phyloP scores from a whole-genome alignment of 768 basidiomycete genomes.

The Termitomyces sp. region DNA sequence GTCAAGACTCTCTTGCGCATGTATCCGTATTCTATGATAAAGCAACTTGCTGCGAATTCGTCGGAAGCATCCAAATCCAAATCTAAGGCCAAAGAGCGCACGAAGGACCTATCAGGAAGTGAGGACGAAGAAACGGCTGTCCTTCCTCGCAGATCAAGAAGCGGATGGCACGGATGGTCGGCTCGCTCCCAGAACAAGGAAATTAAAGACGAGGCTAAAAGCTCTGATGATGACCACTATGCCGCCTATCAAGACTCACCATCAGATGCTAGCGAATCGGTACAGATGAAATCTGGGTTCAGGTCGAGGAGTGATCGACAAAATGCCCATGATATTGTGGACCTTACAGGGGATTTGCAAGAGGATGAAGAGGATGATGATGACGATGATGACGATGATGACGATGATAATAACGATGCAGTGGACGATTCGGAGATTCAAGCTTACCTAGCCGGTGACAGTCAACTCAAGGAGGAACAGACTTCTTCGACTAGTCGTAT shows the following conservation, averaged over 20 bases:
- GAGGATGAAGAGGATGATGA: slow-evolving; percentile 5
- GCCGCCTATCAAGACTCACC: not conserved
- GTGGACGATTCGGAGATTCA: slow-evolving; percentile 26
- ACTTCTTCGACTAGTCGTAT: slow-evolving; percentile 10
- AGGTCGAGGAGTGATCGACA: not conserved
- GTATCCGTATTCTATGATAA: slow-evolving; percentile 52
- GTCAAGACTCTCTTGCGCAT: slow-evolving; percentile 39
- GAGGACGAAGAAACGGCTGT: slow-evolving; percentile 32
- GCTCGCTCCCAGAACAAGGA: slow-evolving; percentile 28
- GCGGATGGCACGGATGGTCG: slow-evolving; percentile 31
- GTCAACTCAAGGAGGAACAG: slow-evolving; percentile 3
- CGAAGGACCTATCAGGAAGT: slow-evolving; percentile 15
- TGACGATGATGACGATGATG: not conserved
- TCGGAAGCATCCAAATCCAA: slow-evolving; percentile 6
- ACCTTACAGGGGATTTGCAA: slow-evolving; percentile 11
- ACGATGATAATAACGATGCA: slow-evolving; percentile 12
- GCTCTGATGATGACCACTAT: slow-evolving; percentile 38
- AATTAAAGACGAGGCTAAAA: slow-evolving; percentile 62
- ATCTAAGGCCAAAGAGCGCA: slow-evolving; percentile 7
- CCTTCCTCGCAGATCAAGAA: slow-evolving; percentile 48
- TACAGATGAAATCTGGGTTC: slow-evolving; percentile 3
- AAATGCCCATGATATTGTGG: slow-evolving; percentile 19
- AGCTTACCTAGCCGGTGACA: slow-evolving; percentile 24
- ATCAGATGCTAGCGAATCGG: not conserved
- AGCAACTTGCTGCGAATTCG: slow-evolving; percentile 23